Evolutionary conservation across 345 rosid species (phyloP).

Genomic region (sweet orange (Citrus sinensis)): DVS_A1.0 CM039169.1:8872001-8872500

Average conservation of each 20-base stretch:
- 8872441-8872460: neutral
- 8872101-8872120: neutral
- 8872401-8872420: neutral
- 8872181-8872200: neutral
- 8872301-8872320: neutral
- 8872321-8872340: neutral
- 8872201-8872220: neutral
- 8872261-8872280: neutral
- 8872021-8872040: neutral
- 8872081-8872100: neutral
- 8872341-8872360: neutral
- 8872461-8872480: neutral
- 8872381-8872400: neutral
- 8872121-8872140: neutral
- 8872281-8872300: neutral
- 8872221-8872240: neutral
- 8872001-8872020: neutral
- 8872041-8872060: neutral
- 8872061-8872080: neutral
- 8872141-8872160: neutral
- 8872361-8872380: neutral
- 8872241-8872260: neutral
- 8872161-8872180: neutral
- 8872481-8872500: neutral
- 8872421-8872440: neutral